Evolutionary conservation across 169 alveolate genomes (phyloP), one percentile per base, ranked within the genome.

Genomic region (Plasmodium vinckei): DNA sequence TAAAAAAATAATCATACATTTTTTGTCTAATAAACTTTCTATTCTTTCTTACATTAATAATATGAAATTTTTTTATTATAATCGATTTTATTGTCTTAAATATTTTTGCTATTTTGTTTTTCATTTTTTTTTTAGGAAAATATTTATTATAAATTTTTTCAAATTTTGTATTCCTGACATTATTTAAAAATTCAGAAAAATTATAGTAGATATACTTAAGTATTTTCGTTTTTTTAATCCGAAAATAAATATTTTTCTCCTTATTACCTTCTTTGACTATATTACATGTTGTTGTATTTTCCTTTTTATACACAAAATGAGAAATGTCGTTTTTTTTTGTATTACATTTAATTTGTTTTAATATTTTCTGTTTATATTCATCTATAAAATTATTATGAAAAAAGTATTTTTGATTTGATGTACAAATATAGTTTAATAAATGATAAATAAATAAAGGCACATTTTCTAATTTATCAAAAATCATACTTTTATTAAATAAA

Each of bases 401-500:
- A 86, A 86, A 86, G 49, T 60, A 70, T 12, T 69, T 86, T n/a
- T 57, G 73, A 53, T 86, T 87, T 33, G 75, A 70, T 25, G 69
- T 68, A 57, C 69, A 71, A 57, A 86, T 86, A 70, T 71, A 70
- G 39, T 86, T 68, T 46, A 86, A 53, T 49, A 86, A 70, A 15
- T 86, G 72, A 44, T 86, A 70, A 5, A 53, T 54, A 65, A 86
- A 86, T 42, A 86, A 42, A 51, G 87, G 67, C 6, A 33, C 19
- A 17, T 86, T 86, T 59, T 86, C 87, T 69, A 86, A 46, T 69
- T 69, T 70, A 19, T 86, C 87, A 44, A 86, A 86, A 47, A 86
- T 59, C 21, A 86, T 86, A 13, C 19, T 39, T 25, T 86, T 60
- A 49, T 86, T 57, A 69, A 86, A 63, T 61, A 86, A 54, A 72